These are phyloP conservation scores for Chaetomium strumarium DNA, from an alignment of 2,329 filamentous ascomycete genomes.

Conservation along the genomic window DNA sequence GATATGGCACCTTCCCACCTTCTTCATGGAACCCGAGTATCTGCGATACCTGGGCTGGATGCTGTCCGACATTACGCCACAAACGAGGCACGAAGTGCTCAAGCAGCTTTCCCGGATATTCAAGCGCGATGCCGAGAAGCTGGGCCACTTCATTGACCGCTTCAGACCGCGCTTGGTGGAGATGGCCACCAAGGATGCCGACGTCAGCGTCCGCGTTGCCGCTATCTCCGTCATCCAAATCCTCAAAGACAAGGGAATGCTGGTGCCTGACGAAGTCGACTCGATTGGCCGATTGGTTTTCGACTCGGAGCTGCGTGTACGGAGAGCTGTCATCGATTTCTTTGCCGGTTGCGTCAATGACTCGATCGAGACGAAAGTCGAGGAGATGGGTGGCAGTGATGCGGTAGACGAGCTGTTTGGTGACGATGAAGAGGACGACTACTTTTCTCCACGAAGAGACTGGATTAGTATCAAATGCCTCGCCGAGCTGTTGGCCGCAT, in stretches of 20 bases:
- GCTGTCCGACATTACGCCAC: slow-evolving; percentile 70
- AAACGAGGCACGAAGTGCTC: slow-evolving; percentile 78
- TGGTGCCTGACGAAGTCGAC: slow-evolving; percentile 90
- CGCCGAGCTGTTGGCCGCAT: slow-evolving; percentile 73
- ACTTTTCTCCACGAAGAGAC: slow-evolving; percentile 66
- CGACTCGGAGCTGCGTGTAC: slow-evolving; percentile 75
- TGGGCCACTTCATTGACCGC: slow-evolving; percentile 88
- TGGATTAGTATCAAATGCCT: slow-evolving; percentile 94
- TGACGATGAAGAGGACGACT: slow-evolving; percentile 67
- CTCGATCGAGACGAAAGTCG: slow-evolving; percentile 69
- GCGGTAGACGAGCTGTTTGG: slow-evolving; percentile 68
- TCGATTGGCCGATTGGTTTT: slow-evolving; percentile 82
- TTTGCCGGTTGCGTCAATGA: slow-evolving; percentile 85
- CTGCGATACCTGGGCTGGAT: slow-evolving; percentile 94
- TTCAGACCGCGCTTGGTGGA: slow-evolving; percentile 85
- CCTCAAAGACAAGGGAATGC: slow-evolving; percentile 74
- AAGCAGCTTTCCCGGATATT: slow-evolving; percentile 77
- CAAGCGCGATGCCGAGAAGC: slow-evolving; percentile 70
- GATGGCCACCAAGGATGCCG: slow-evolving; percentile 82
- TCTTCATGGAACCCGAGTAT: slow-evolving; percentile 87
- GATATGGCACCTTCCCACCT: slow-evolving; percentile 77
- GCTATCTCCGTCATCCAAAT: slow-evolving; percentile 78
- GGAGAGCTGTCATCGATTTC: slow-evolving; percentile 84
- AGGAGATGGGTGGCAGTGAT: slow-evolving; percentile 78
- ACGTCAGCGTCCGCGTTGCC: slow-evolving; percentile 70